phyloP scores from a whole-genome alignment of 768 basidiomycete species.

The Amanita inopinata region DNA sequence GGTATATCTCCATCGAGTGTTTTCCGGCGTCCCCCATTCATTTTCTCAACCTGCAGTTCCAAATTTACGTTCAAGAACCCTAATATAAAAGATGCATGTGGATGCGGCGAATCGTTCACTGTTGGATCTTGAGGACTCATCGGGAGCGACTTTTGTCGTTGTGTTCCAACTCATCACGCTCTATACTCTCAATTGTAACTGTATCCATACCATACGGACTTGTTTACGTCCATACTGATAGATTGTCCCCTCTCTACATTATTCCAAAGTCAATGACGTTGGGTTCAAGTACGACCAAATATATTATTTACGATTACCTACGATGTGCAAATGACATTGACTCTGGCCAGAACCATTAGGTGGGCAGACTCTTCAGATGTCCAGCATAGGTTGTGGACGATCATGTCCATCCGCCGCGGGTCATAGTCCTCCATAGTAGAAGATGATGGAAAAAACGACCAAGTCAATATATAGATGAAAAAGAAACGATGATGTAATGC shows the following conservation, averaged over 20 bases:
- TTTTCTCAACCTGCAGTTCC: slow-evolving; percentile 39
- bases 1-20: slow-evolving; percentile 36
- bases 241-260: slow-evolving; percentile 9
- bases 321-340: no score
- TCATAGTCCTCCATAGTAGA: no score
- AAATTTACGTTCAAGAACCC: slow-evolving; percentile 85
- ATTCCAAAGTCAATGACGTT: slow-evolving; percentile 4
- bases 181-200: background rate
- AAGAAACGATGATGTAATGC: background rate
- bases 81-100: slow-evolving; percentile 91
- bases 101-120: slow-evolving; percentile 89
- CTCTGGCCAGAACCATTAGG: no score
- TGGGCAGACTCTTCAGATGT: background rate
- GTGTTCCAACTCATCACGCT: background rate
- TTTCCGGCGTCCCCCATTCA: slow-evolving; percentile 5
- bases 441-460: no score
- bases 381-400: background rate
- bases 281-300: no score
- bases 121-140: slow-evolving; percentile 39
- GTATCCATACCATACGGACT: slow-evolving; percentile 8
- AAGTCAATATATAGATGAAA: no score
- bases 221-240: no score
- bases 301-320: no score
- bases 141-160: slow-evolving; percentile 3
- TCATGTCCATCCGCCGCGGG: no score